Base-by-base conservation (phyloP, 2,329 filamentous ascomycete genomes). In the Penicillium expansum region DNA sequence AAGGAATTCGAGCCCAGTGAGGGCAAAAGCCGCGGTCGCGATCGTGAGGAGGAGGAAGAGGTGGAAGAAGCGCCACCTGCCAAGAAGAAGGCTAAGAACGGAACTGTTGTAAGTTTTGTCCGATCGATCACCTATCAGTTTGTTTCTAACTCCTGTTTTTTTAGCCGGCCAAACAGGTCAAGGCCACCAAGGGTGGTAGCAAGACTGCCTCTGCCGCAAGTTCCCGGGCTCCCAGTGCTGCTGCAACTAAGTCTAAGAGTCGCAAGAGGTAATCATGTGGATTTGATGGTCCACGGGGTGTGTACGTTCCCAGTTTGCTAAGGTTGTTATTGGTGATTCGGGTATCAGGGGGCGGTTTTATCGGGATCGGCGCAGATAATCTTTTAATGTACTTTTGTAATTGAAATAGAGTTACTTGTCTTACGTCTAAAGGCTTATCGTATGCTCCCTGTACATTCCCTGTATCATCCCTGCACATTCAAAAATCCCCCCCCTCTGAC, bases 31-130 rank as follows among this genome's bases (percentile, higher is more conserved):
- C 78, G 79, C 42, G 77, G 74, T 24, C 74, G 79, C 56, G 76
- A 77, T 57, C 68, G 89, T 7, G 91, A 93, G 39, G 89, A 91
- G 58, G 91, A 94, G 50, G 91, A 92, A 55, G 90, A 94, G 66
- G 88, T 90, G 60, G 85, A 94, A 52, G 90, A 90, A 42, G 86
- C 89, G 73, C 86, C 86, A 1, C 91, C 92, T n/a, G 87, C 87
- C 1, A 96, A 96, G 84, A 97, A 97, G 83, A 96, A 95, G 84
- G 83, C 86, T 16, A 95, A 95, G 82, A 91, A 90, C 67, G 87
- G 87, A 52, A 88, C 92, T 60, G 95, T 96, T 85, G 91, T 94
- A 81, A 72, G 86, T 75, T 49, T 18, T 4, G 6, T 44, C 45
- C 24, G 39, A 9, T 30, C 18, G 37, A 49, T 52, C 18, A 27